phyloP scores from a whole-genome alignment of 1,284 basidiomycete species.

The Phlebopus sp. region DNA sequence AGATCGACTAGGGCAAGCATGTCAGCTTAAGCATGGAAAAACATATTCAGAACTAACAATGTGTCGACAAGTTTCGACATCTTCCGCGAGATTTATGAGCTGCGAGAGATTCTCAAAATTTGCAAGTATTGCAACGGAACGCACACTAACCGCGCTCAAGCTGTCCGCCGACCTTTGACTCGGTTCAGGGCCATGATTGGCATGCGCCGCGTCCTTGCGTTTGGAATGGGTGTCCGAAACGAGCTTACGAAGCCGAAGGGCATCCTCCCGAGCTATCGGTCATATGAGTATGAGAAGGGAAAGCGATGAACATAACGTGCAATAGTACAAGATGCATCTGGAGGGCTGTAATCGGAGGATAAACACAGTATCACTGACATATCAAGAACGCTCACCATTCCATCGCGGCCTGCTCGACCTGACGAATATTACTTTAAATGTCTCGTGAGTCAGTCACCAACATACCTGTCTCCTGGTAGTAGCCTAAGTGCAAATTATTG shows the following conservation, averaged over 20 bases:
- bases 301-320: constrained; percentile 38
- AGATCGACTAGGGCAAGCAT: constrained; percentile 53
- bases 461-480: constrained; percentile 84
- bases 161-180: constrained; percentile 68
- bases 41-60: constrained; percentile 47
- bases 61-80: constrained; percentile 65
- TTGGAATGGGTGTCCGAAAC: constrained; percentile 49
- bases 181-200: constrained; percentile 52
- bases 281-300: constrained; percentile 5
- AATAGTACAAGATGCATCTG: constrained; percentile 81
- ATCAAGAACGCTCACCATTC: constrained; percentile 47
- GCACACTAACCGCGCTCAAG: constrained; percentile 53
- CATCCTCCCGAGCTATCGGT: constrained; percentile 72
- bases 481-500: constrained; percentile 46
- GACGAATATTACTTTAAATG: constrained; percentile 5
- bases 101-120: constrained; percentile 26
- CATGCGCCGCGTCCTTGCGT: constrained; percentile 39
- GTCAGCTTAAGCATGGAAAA: not conserved
- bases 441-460: constrained; percentile 3
- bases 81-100: constrained; percentile 71
- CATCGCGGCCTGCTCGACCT: constrained; percentile 85
- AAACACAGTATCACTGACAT: not conserved
- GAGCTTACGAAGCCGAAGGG: constrained; percentile 49
- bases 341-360: constrained; percentile 50
- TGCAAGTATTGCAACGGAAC: not conserved